These are phyloP conservation scores for Zoysia pacifica DNA, from an alignment of 176 grass and related monocot genomes.

Conservation along the genomic window DNA sequence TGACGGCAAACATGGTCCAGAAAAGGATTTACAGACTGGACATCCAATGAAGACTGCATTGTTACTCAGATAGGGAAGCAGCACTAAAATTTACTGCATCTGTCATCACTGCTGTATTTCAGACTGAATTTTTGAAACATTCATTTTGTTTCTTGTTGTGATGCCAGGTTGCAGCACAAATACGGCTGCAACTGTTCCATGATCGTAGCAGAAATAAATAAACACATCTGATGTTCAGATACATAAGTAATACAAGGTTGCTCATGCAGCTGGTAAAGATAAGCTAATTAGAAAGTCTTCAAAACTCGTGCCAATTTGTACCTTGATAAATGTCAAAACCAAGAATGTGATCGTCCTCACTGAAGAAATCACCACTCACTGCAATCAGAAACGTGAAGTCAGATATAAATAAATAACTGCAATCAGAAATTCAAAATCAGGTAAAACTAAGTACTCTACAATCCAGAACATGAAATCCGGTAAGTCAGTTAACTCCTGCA, in stretches of 20 bases:
- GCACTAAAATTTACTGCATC: conserved; percentile 9
- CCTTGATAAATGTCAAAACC: background rate
- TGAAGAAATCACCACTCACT: conserved; percentile 2
- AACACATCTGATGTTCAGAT: conserved; percentile 8
- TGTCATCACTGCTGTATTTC: background rate
- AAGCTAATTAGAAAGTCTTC: background rate
- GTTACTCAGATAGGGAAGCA: conserved; percentile 15
- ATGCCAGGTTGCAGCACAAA: background rate
- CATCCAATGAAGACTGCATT: conserved; percentile 1
- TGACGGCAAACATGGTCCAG: conserved; percentile 2
- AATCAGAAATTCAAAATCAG: background rate
- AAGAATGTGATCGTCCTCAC: background rate
- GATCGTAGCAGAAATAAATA: conserved; percentile 6
- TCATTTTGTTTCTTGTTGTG: background rate
- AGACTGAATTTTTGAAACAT: conserved; percentile 31
- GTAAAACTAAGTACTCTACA: background rate
- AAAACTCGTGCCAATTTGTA: background rate
- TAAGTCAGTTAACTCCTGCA: background rate
- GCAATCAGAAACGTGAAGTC: background rate
- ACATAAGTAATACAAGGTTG: conserved; percentile 13
- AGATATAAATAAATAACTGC: background rate
- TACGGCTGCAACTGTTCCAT: background rate
- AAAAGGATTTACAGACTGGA: conserved; percentile 16
- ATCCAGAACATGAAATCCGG: background rate
- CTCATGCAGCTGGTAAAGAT: background rate